Base-by-base conservation (phyloP, 2,329 filamentous ascomycete genomes). In the Neofusicoccum umdonicola region DNA sequence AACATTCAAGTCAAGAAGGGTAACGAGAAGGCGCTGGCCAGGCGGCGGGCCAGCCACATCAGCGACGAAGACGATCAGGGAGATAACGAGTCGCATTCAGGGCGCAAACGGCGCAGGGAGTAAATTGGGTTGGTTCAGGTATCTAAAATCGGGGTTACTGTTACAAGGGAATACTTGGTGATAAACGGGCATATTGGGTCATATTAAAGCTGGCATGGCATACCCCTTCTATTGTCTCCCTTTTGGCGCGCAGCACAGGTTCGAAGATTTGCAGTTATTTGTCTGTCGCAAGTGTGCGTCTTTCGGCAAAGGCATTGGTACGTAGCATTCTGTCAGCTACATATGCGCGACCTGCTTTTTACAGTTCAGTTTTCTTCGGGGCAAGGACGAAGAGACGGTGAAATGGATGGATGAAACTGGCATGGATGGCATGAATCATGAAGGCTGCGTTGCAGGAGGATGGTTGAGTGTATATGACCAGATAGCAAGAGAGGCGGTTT, bases 1-100 rank as follows among this genome's bases (percentile, higher is more conserved):
- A 87, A 92, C 57, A 93, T 95, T 67, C 91, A 91, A 41, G 91
- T 94, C 67, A 94, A 94, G 79, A 95, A 94, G 74, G 91, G 91
- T 13, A 93, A 91, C 69, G 89, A 92, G 66, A 88, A 86, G 76
- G 80, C 79, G 15, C 51, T 69, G 31, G 79, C 80, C 48, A 75
- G 81, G 50, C 78, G 78, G 65, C 71, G 76, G 45, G 69, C 74
- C 9, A 75, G 73, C 41, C 71, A 71, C 35, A 78, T 75, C 58
- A 76, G 77, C 65, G 78, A 79, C 57, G 77, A 79, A 35, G 78
- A 80, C 31, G 74, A 78, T 19, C 72, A 73, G 22, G 69, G 74
- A 76, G 73, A 76, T 22, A 66, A 70, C 68, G 45, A 66, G 42
- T 67, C 65, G 37, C 77, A 78, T 68, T 69, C 75, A 67, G 71